Percentiles rank a stretch among this genome's conserved stretches.
phyloP scores from a whole-genome alignment of 2,329 filamentous ascomycete genomes.

The Fusarium bactridioides region DNA sequence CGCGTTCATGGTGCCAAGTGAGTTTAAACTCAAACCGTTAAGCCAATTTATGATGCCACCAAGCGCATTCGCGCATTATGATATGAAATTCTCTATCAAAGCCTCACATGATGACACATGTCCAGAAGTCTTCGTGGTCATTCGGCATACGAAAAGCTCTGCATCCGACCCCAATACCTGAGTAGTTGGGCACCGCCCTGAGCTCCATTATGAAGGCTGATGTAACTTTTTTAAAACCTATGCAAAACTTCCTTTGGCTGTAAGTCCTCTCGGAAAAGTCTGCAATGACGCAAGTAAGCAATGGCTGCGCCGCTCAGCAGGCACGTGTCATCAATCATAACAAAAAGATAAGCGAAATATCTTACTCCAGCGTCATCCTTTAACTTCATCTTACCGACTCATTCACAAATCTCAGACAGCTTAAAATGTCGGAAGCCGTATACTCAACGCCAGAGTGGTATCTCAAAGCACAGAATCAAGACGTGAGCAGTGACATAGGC shows the following conservation, averaged over 20 bases:
- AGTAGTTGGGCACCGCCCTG: fast-evolving
- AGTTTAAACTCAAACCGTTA: neutral
- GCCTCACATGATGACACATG: fast-evolving
- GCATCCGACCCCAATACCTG: fast-evolving
- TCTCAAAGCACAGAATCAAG: neutral
- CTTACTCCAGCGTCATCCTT: neutral
- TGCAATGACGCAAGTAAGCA: neutral
- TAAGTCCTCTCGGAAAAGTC: neutral
- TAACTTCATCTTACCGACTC: neutral
- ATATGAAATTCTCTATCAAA: neutral
- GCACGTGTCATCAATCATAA: neutral
- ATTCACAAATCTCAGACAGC: fast-evolving
- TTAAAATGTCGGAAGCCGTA: neutral
- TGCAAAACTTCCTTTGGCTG: fast-evolving
- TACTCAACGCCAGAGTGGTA: slow-evolving; percentile 17
- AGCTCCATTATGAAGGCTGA: neutral
- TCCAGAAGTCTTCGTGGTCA: neutral
- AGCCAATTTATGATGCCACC: neutral
- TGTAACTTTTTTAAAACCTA: fast-evolving
- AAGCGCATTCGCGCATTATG: fast-evolving
- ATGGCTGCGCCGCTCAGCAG: neutral
- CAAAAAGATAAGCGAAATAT: neutral
- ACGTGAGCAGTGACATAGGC: slow-evolving; percentile 7
- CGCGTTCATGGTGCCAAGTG: fast-evolving
- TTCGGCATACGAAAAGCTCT: neutral